Evolutionary conservation across 768 basidiomycete genomes (phyloP).

Genomic region (Suillus americanus): DNA sequence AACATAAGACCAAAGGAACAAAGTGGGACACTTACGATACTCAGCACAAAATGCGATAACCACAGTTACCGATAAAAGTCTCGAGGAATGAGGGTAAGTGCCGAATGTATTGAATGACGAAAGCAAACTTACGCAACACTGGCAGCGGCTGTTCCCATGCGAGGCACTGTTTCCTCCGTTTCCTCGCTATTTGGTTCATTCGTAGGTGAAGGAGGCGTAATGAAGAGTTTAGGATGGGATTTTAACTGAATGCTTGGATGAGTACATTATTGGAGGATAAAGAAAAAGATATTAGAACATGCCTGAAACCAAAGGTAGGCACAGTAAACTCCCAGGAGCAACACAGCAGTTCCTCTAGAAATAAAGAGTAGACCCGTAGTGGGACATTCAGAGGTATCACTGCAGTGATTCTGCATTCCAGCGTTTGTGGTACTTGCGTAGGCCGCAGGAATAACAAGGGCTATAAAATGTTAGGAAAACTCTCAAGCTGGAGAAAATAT

Average conservation of each 20-base stretch:
- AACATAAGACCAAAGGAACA: background rate
- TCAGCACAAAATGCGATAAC: conserved; percentile 90
- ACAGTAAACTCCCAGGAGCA: conserved; percentile 72
- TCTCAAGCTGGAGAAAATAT: background rate
- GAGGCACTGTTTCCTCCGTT: conserved; percentile 28
- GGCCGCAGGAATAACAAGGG: conserved; percentile 89
- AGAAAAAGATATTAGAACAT: conserved; percentile 11
- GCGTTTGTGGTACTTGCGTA: conserved; percentile 52
- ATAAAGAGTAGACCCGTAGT: conserved; percentile 63
- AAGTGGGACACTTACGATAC: conserved; percentile 51
- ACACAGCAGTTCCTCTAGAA: conserved; percentile 77
- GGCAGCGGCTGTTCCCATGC: conserved; percentile 75
- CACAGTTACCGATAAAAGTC: conserved; percentile 73
- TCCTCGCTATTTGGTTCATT: conserved; percentile 27
- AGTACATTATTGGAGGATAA: conserved; percentile 5
- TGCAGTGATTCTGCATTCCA: conserved; percentile 2
- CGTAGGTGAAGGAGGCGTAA: conserved; percentile 17
- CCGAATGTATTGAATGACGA: too few species aligned
- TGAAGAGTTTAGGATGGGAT: conserved; percentile 67
- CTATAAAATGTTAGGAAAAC: conserved; percentile 32
- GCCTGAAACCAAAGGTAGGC: conserved; percentile 79
- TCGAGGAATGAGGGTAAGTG: conserved; percentile 22
- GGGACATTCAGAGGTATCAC: conserved; percentile 13
- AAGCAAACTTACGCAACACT: conserved; percentile 41
- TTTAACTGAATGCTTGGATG: conserved; percentile 50